Percentiles rank a stretch among this genome's conserved stretches.
phyloP scores from a whole-genome alignment of 805 yeast species.

The Pichia nanzhaoensis region DNA sequence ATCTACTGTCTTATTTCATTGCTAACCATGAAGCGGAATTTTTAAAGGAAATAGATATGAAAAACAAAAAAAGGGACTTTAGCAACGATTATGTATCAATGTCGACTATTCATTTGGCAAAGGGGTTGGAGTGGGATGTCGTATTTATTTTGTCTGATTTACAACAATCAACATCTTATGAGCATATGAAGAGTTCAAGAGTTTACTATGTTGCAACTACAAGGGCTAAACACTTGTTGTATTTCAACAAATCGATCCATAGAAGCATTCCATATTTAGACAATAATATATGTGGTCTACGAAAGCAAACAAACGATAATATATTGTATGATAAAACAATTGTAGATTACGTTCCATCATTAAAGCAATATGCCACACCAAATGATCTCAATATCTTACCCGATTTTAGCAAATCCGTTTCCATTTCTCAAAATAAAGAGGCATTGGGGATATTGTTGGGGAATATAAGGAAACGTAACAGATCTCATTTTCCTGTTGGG shows the following conservation, averaged over 20 bases:
- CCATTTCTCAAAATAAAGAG: background rate
- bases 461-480: slow-evolving; percentile 1
- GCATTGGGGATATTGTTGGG: background rate
- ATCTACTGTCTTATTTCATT: slow-evolving; percentile 36
- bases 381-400: slow-evolving; percentile 12
- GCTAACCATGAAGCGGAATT: slow-evolving; percentile 27
- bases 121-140: slow-evolving; percentile 67
- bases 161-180: background rate
- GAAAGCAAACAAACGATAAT: background rate
- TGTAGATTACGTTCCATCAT: slow-evolving; percentile 9
- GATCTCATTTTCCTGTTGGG: background rate
- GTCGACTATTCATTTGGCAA: slow-evolving; percentile 68
- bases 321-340: slow-evolving; percentile 5
- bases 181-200: slow-evolving; percentile 2
- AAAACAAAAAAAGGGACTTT: too few species aligned
- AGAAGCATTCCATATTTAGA: slow-evolving; percentile 21
- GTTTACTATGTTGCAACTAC: slow-evolving; percentile 59
- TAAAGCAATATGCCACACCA: slow-evolving; percentile 1
- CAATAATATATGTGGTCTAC: background rate
- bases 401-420: background rate
- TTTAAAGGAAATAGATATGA: slow-evolving; percentile 25
- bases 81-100: slow-evolving; percentile 35
- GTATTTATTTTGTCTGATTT: slow-evolving; percentile 40
- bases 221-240: slow-evolving; percentile 46
- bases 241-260: slow-evolving; percentile 26